Base-by-base conservation (phyloP, 129 eudicot genomes). In the Heracleum sosnowskyi region DNA sequence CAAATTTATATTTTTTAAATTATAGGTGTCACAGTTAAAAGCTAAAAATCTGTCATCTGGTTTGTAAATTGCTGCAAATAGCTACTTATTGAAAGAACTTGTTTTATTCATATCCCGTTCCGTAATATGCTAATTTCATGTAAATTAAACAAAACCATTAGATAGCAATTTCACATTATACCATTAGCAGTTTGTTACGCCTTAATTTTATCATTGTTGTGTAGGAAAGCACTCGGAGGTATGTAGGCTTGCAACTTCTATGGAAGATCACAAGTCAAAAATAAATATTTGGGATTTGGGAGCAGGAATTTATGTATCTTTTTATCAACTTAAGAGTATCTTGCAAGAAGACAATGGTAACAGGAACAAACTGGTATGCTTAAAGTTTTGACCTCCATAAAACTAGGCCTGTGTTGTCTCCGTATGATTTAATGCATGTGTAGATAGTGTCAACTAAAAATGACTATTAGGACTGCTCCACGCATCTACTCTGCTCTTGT, bases 221-320 rank as follows among this genome's bases (percentile, higher is more conserved):
- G 82, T 84, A 95, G 98, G 84, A 40, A 81, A 88, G 69, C 92
- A 95, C 74, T 77, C 96, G 29, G 97, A 95, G 81, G 84, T 95
- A 84, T 86, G 96, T 96, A 87, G 86, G 82, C 82, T 88, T 64
- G 90, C 88, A 60, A 88, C 92, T 77, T 84, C 90, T 79, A 95
- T 95, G 98, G 98, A 95, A 82, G 97, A 90, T 55, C 85, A 92
- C 81, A 95, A 88, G 80, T 91, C 96, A 29, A 97, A 95, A 85
- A 92, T 95, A 45, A 96, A 95, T 85, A 87, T 90, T 79, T 95
- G 98, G 98, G 98, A 92, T 77, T 79, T 95, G 78, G 98, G 98
- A 78, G 98, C 96, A 80, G 98, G 98, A 87, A 82, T 95, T 22
- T 95, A 91, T 86, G 63, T 95, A 28, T 84, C 96, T 1, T 95